Evolutionary conservation across 257 asterid species (phyloP), one percentile per base, ranked within the genome.

Genomic region (Nicotiana knightiana): DNA sequence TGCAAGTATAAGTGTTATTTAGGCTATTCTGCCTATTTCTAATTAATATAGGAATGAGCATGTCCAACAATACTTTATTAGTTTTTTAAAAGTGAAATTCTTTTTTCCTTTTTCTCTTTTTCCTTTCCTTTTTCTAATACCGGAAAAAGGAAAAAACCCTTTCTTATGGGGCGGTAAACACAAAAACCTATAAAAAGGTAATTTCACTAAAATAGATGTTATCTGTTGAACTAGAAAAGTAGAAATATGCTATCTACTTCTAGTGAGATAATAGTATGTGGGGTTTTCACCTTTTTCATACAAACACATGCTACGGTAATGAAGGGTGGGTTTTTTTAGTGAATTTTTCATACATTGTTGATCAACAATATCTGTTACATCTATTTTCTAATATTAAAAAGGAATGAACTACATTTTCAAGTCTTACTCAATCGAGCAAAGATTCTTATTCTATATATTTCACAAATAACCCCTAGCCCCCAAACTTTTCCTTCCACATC

Each of bases 301-400:
- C 55, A 68, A 68, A 54, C 33, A 68, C 57, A 68, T 71, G 78
- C 78, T 70, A 43, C 3, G 35, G 78, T 71, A 46, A 71, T 71
- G 78, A 58, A 71, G 13, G 21, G 78, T 46, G 59, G 78, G 37
- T 24, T 21, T 12, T 37, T 71, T 71, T 70, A 43, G 16, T 24
- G 59, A 21, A 11, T 5, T n/a, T 46, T 43, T 11, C 58, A 43
- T 70, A 9, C 24, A 65, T 65, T 46, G 33, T 65, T 9, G 11
- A 5, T 70, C 12, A 43, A 70, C 28, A 43, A 21, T 46, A 28
- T 68, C 55, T 70, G 59, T 70, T 39, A 70, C 77, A 39, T 39
- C 57, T 39, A 68, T 39, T 68, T 68, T 13, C n/a, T 39, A 43
- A 32, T 66, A 32, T 66, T 66, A 66, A 15, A 32, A 37, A 37